Evolutionary conservation across 2,329 filamentous ascomycete genomes (phyloP).

Genomic region (Microdochium trichocladiopsis): DNA sequence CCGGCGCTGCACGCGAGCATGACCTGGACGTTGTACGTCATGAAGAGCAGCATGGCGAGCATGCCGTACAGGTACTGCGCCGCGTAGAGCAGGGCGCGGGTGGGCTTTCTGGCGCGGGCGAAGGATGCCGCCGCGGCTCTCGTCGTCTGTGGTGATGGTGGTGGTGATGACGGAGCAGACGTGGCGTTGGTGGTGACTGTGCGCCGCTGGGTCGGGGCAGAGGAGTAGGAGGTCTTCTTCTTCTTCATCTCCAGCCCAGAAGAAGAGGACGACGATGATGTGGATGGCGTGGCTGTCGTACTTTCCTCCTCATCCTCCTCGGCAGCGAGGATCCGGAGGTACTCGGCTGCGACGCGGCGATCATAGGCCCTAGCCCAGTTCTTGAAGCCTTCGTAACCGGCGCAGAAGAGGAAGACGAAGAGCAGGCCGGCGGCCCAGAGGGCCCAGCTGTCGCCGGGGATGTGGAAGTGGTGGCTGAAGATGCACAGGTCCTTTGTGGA

Average conservation of each 20-base stretch:
- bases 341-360: background rate
- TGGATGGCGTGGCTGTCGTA: background rate
- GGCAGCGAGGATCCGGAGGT: background rate
- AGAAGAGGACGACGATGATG: background rate
- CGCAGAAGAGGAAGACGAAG: background rate
- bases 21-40: background rate
- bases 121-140: background rate
- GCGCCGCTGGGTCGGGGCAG: background rate
- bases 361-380: background rate
- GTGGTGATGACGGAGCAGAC: background rate
- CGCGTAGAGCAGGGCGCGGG: background rate
- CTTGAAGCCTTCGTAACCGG: background rate
- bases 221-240: background rate
- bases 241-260: background rate
- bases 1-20: background rate
- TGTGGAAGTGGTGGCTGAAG: background rate
- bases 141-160: background rate
- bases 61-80: background rate
- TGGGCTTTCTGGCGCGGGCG: background rate
- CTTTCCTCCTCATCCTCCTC: background rate
- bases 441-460: background rate
- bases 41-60: slow-evolving; percentile 1
- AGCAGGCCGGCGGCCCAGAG: background rate
- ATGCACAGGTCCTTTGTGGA: background rate
- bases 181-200: background rate